Evolutionary conservation across 805 yeast genomes (phyloP), one percentile per base, ranked within the genome.

Genomic region (Metschnikowia cubensis): DNA sequence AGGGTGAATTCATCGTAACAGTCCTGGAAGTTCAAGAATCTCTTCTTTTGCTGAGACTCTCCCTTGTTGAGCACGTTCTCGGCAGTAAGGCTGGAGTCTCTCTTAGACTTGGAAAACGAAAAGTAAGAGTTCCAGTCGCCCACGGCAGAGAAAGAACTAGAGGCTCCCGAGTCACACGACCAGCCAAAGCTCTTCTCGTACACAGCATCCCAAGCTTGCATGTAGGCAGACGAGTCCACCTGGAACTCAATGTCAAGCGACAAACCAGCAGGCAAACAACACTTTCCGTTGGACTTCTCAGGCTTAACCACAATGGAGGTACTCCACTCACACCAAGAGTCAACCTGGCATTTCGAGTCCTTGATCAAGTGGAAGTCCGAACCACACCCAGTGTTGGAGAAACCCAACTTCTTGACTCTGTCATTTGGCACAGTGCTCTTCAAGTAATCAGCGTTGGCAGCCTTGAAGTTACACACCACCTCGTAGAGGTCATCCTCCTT

Each of bases 181-280:
- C 45, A 49, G 5, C 50, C 47, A 20, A 46, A 40, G 5, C 32
- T 31, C 8, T 29, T 15, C n/a, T 15, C 31, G 46, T 37, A 49
- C 6, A 49, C 42, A 4, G 35, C 10, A 8, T 38, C 17, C 52
- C 52, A 49, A 2, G 52, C 50, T 20, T 31, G 33, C 36, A 41
- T 43, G 17, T 34, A 34, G n/a, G 14, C 42, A 13, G 34, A 29
- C 6, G 43, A 22, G 29, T 43, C 50, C 10, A 32, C 22, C 7
- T 39, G 15, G 32, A 45, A 49, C 8, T 35, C 41, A 10, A 49
- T 21, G 14, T 49, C 52, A 32, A 49, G 38, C 1, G 50, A 18
- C 39, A 49, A 46, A 8, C 36, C 42, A 10, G 46, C 10, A 18
- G 52, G 52, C 42, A 49, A 46, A 35, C 52, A 49, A 29, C 52